Conservation (phyloP, 176 grass and related monocot species). For the Elaeis guineensis region DNA sequence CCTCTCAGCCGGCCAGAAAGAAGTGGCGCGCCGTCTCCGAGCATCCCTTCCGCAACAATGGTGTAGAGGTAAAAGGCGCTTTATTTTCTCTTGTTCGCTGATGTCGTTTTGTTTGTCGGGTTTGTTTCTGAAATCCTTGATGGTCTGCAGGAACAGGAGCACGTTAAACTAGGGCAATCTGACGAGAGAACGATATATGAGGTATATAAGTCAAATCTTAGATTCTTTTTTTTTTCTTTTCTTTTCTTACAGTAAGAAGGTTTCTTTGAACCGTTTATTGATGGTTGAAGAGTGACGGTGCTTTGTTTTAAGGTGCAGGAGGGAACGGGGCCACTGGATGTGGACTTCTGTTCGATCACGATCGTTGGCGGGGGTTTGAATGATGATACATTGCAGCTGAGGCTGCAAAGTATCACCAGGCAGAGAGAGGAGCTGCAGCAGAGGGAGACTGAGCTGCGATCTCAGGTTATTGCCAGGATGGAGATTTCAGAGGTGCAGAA, state of each 20-base stretch:
- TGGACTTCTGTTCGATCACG: slow-evolving; percentile 61
- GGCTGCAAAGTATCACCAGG: slow-evolving; percentile 48
- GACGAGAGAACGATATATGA: slow-evolving; percentile 70
- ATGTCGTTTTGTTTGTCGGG: background rate
- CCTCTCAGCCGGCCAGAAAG: slow-evolving; percentile 41
- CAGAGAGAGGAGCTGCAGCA: slow-evolving; percentile 71
- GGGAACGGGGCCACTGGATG: slow-evolving; percentile 21
- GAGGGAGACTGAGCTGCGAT: slow-evolving; percentile 65
- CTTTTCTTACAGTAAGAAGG: background rate
- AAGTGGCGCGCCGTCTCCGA: slow-evolving; percentile 94
- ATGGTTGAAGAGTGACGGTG: background rate
- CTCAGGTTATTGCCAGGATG: slow-evolving; percentile 41
- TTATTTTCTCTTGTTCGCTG: background rate
- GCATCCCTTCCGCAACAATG: slow-evolving; percentile 50
- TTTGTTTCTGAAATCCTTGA: slow-evolving; percentile 4
- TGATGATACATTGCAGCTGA: slow-evolving; percentile 65
- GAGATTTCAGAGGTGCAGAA: slow-evolving; percentile 53
- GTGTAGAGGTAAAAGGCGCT: slow-evolving; percentile 41
- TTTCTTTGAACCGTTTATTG: background rate
- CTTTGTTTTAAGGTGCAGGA: slow-evolving; percentile 36
- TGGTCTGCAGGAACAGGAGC: slow-evolving; percentile 36
- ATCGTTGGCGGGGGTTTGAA: slow-evolving; percentile 60
- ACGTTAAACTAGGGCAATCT: slow-evolving; percentile 43
- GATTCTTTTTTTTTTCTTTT: too few relatives aligned
- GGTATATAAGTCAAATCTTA: slow-evolving; percentile 30